Evolutionary conservation across 2,329 filamentous ascomycete genomes (phyloP).

Genomic region (Aspergillus quadrilineatus): DNA sequence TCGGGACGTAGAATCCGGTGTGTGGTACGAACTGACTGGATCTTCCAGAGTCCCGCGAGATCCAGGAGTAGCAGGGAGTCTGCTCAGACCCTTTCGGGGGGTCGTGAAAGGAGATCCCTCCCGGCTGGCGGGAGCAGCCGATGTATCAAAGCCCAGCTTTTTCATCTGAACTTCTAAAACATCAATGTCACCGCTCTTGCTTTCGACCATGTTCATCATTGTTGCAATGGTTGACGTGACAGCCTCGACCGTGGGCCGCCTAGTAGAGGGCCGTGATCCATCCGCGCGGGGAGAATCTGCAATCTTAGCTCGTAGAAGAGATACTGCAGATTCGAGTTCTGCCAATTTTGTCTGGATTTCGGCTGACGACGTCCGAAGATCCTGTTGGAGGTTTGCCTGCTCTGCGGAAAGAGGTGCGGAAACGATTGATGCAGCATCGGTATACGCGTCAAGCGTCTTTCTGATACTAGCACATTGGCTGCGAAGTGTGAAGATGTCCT

Average conservation of each 20-base stretch:
- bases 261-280: slow-evolving; percentile 31
- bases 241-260: slow-evolving; percentile 82
- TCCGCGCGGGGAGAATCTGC: slow-evolving; percentile 56
- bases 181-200: slow-evolving; percentile 86
- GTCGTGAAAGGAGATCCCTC: slow-evolving; percentile 42
- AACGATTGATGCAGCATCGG: slow-evolving; percentile 67
- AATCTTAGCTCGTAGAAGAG: slow-evolving; percentile 75
- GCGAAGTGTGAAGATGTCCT: slow-evolving; percentile 69
- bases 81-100: slow-evolving; percentile 32
- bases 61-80: slow-evolving; percentile 39
- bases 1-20: slow-evolving; percentile 39
- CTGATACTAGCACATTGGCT: slow-evolving; percentile 76
- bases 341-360: slow-evolving; percentile 71
- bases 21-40: slow-evolving; percentile 38
- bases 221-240: slow-evolving; percentile 88
- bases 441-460: slow-evolving; percentile 68
- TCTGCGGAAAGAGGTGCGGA: slow-evolving; percentile 79
- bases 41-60: slow-evolving; percentile 38
- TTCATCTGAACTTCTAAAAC: slow-evolving; percentile 84
- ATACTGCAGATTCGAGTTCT: slow-evolving; percentile 76
- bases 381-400: slow-evolving; percentile 77
- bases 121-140: slow-evolving; percentile 27
- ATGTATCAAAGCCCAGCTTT: slow-evolving; percentile 58
- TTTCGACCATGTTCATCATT: slow-evolving; percentile 90
- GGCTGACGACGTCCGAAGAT: slow-evolving; percentile 74